These are phyloP conservation scores for Mallotus repandus DNA, from an alignment of 441 rosid species.

Conservation along the genomic window DNA sequence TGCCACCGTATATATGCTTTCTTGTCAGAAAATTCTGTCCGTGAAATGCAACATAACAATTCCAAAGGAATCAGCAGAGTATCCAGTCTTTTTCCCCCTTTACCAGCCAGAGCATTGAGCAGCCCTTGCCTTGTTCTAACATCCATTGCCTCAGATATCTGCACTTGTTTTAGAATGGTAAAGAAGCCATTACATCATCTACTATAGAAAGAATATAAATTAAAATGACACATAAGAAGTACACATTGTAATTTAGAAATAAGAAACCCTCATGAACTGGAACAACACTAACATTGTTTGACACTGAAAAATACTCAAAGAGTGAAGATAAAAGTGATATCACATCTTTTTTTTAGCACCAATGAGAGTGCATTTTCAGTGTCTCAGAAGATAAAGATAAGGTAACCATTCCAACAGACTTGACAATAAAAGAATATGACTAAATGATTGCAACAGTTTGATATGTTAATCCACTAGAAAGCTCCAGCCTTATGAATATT, in stretches of 20 bases:
- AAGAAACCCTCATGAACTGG: neutral
- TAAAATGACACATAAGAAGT: neutral
- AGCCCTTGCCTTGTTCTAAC: constrained; percentile 92
- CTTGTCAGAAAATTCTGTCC: constrained; percentile 96
- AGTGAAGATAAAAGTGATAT: neutral
- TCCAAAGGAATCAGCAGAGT: constrained; percentile 86
- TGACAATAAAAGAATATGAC: neutral
- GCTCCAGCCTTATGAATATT: neutral
- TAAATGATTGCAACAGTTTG: constrained; percentile 2
- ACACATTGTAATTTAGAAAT: neutral
- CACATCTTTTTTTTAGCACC: constrained; percentile 7
- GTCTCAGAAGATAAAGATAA: neutral
- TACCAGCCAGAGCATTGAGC: constrained; percentile 86
- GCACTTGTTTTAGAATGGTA: constrained; percentile 16
- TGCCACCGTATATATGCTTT: constrained; percentile 97
- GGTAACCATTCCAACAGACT: neutral
- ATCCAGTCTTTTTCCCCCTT: constrained; percentile 96
- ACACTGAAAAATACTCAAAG: neutral
- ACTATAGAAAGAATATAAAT: neutral
- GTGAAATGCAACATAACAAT: constrained; percentile 82
- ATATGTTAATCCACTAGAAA: neutral
- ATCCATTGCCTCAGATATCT: constrained; percentile 99
- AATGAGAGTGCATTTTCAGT: neutral
- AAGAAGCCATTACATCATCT: neutral
- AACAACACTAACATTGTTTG: neutral